Base-by-base conservation (phyloP, 495 filamentous ascomycete species). In the Baudoinia panamericana region DNA sequence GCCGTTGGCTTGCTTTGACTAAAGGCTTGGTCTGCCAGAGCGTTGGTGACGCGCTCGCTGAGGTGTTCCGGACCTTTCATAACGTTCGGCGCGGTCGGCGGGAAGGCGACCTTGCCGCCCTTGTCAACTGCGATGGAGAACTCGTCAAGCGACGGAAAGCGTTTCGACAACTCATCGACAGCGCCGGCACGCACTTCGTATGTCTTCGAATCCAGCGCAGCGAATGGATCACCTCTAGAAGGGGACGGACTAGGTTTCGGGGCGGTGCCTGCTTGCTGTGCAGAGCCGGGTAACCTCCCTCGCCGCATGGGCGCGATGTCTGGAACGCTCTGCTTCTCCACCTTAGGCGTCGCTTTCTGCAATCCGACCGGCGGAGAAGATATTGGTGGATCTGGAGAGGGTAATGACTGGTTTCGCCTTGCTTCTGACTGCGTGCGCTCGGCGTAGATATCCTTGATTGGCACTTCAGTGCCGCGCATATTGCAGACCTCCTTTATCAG, bases 231-330 rank as follows among this genome's bases (percentile, higher is more conserved):
- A 38, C 68, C 75, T n/a, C 71, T 66, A 10, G 75, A 69, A 1
- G 82, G 82, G n/a, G 86, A 86, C 15, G 79, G 73, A 44, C 73
- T 84, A 12, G 79, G 75, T 49, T 75, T 78, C 6, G 75, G 53
- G 4, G 63, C 66, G 28, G 54, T 52, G 15, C 62, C 51, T 19
- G 52, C 53, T 35, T 56, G 63, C 41, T 40, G 43, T 11, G 58
- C 35, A 29, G 60, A 54, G 24, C 72, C 77, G 4, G 75, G 70
- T 6, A 86, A 82, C 39, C 90, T 73, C 6, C 90, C 90, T 57
- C 90, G 73, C 30, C 92, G 70, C 90, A 96, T 96, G 5, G 90
- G 90, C 41, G 79, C 79, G 46, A 97, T 84, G 43, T 96, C 87
- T 5, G 92, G 92, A 43, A 95, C 76, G 6, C 70, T 62, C 43